A percentile compares a stretch with the other conserved stretches of the same genome.
Evolutionary conservation across 2,329 filamentous ascomycete species (phyloP).

Genomic region (Venturia nashicola): DNA sequence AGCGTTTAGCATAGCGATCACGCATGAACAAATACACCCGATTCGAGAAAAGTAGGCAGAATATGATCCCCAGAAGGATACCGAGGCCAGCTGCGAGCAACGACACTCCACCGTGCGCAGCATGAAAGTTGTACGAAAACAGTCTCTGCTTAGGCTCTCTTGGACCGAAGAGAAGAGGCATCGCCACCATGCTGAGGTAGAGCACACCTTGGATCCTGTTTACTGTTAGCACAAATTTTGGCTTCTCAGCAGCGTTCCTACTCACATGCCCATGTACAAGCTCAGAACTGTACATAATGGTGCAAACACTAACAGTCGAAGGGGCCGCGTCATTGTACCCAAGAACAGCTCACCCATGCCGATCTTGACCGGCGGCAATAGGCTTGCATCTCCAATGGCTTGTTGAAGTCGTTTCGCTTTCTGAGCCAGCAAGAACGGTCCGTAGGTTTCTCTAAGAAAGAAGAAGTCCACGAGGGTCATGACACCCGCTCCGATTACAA

Average conservation of each 20-base stretch:
- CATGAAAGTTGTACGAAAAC: slow-evolving; percentile 39
- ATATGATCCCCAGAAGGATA: slow-evolving; percentile 38
- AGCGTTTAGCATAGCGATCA: slow-evolving; percentile 26
- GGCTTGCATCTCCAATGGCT: slow-evolving; percentile 46
- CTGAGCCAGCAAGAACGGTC: slow-evolving; percentile 45
- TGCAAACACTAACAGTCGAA: slow-evolving; percentile 13
- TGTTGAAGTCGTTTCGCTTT: slow-evolving; percentile 45
- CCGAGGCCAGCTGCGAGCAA: slow-evolving; percentile 52
- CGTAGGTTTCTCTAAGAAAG: slow-evolving; percentile 52
- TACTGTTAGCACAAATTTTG: not conserved
- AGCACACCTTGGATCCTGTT: not conserved
- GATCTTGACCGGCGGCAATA: slow-evolving; percentile 50
- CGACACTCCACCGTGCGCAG: slow-evolving; percentile 47
- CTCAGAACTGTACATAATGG: not conserved
- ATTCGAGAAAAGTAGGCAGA: slow-evolving; percentile 36
- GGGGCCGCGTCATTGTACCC: slow-evolving; percentile 47
- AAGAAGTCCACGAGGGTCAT: slow-evolving; percentile 51
- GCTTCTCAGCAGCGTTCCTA: not conserved
- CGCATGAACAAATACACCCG: slow-evolving; percentile 36
- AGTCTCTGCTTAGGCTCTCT: not conserved
- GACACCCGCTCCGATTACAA: slow-evolving; percentile 47
- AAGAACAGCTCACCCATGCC: slow-evolving; percentile 51
- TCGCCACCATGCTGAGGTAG: not conserved
- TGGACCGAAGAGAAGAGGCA: not conserved
- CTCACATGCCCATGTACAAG: not conserved